Evolutionary conservation across 2,329 filamentous ascomycete genomes (phyloP), one percentile per base, ranked within the genome.

Genomic region (Calonectria pseudoreteaudii): DNA sequence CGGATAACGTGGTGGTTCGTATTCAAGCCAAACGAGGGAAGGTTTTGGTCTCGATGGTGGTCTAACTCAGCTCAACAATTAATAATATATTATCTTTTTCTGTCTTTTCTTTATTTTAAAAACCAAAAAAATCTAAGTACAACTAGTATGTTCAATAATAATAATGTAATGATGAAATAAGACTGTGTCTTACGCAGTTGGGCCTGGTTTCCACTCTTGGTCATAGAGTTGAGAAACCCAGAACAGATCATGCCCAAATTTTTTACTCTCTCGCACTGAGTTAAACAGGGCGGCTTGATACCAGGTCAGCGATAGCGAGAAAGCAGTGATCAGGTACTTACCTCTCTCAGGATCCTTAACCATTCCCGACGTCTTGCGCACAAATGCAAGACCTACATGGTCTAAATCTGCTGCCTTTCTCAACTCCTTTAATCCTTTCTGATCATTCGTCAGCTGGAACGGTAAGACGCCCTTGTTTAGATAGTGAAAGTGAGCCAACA

Each of bases 141-240:
- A 13, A 23, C 20, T 47, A 5, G 2, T 5, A n/a, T 11, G 10
- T n/a, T 23, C 1, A 47, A 47, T 13, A 47, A 47, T 23, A 9
- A 47, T 47, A 3, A 11, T 13, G n/a, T 23, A 23, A 47, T 47
- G 44, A 13, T 47, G 23, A 47, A 23, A 47, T 11, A 23, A 47
- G 8, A 20, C n/a, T 18, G 8, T 5, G 14, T 11, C 34, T 68
- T 28, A 64, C 16, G 50, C 53, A 20, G 49, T 70, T 26, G 31
- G 47, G n/a, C 36, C 47, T 20, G 66, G 66, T n/a, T 58, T n/a
- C 66, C 66, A 68, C 1, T 49, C 23, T 28, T 44, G 9, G 13
- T 68, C 66, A 34, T 68, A 68, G 23, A 68, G 41, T n/a, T 70
- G 67, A 4, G 67, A 70, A 34, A 70, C 31, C 67, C 67, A 68